Conservation (phyloP, 108 stramenopile genomes). For the Nitzschia sp. region DNA sequence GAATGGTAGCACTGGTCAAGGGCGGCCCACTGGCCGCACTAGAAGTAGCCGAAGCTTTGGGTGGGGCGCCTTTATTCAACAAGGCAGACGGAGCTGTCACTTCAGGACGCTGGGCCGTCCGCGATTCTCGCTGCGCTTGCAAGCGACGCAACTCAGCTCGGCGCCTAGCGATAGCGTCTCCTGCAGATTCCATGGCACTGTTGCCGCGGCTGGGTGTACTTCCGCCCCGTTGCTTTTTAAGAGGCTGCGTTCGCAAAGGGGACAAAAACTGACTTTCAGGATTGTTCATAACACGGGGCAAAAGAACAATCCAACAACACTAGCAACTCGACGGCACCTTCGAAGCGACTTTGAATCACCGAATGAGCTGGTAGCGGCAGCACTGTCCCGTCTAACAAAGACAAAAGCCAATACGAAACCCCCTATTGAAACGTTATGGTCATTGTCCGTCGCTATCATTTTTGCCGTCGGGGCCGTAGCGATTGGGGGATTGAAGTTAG, state of each 20-base stretch:
- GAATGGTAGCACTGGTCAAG: neutral
- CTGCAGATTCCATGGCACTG: conserved; percentile 13
- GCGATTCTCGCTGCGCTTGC: conserved; percentile 32
- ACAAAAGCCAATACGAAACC: too few relatives aligned
- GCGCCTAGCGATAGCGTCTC: conserved; percentile 60
- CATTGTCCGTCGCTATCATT: too few relatives aligned
- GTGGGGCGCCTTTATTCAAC: neutral
- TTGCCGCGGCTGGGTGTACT: conserved; percentile 13
- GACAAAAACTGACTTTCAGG: neutral
- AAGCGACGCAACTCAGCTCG: conserved; percentile 61
- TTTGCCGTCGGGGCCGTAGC: too few relatives aligned
- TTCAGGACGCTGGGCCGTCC: neutral
- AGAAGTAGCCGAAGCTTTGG: neutral
- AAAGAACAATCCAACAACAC: too few relatives aligned
- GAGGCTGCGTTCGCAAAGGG: neutral
- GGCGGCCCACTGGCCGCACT: neutral
- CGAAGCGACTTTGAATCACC: too few relatives aligned
- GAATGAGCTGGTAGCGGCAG: too few relatives aligned
- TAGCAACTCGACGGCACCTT: too few relatives aligned
- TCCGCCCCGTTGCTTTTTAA: conserved; percentile 43
- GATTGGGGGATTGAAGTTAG: too few relatives aligned
- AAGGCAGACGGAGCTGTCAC: neutral
- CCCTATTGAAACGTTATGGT: too few relatives aligned
- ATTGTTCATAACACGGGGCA: too few relatives aligned
- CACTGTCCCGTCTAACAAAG: too few relatives aligned